Evolutionary conservation across 1,284 basidiomycete species (phyloP).

Genomic region (Butyriboletus appendiculatus): DNA sequence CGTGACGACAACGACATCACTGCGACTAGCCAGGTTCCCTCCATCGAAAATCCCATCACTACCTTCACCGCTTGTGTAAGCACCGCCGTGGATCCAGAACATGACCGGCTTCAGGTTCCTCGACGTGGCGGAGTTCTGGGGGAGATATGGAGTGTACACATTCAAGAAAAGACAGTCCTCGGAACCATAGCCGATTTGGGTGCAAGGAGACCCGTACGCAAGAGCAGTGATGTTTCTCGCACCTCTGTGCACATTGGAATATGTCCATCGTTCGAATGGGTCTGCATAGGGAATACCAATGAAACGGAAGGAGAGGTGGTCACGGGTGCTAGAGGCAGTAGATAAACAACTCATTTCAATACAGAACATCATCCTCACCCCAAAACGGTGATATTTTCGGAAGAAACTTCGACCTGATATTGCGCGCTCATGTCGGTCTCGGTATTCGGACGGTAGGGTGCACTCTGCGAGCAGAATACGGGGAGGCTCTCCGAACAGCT

Average conservation of each 20-base stretch:
- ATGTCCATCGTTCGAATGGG: constrained; percentile 25
- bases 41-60: constrained; percentile 43
- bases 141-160: constrained; percentile 40
- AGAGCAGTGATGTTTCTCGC: constrained; percentile 30
- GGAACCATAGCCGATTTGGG: constrained; percentile 25
- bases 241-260: constrained; percentile 24
- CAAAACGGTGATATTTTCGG: constrained; percentile 7
- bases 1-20: constrained; percentile 47
- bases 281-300: constrained; percentile 32
- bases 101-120: constrained; percentile 38
- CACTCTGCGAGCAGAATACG: constrained; percentile 13
- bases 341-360: neutral
- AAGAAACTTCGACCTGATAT: constrained; percentile 10
- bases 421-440: constrained; percentile 4
- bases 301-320: constrained; percentile 31
- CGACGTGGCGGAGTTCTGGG: constrained; percentile 1
- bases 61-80: constrained; percentile 41
- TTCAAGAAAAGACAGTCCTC: constrained; percentile 42
- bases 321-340: constrained; percentile 21
- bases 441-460: constrained; percentile 11
- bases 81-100: constrained; percentile 45
- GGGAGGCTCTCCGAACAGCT: constrained; percentile 4
- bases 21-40: constrained; percentile 41
- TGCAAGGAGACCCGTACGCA: constrained; percentile 31
- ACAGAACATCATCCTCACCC: neutral